Percentiles rank a stretch among this genome's conserved stretches.
These are phyloP conservation scores for Saccharomyces hybrid DNA, from an alignment of 1,139 yeast genomes.

Conservation along the genomic window DNA sequence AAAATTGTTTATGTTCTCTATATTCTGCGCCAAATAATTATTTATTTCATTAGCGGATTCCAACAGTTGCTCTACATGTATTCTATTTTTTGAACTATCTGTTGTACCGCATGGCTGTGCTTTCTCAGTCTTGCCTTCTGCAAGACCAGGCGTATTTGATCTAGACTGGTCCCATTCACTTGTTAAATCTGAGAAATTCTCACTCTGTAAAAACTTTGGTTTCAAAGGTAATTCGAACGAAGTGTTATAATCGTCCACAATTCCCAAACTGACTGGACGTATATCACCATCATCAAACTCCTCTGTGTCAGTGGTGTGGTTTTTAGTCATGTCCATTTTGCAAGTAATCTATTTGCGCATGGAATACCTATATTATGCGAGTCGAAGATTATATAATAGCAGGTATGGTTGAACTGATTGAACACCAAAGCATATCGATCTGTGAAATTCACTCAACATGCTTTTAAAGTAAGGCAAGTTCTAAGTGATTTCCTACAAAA, in stretches of 20 bases:
- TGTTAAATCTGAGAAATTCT: constrained; percentile 17
- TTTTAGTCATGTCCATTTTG: neutral
- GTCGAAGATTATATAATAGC: neutral
- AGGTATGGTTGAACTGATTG: neutral
- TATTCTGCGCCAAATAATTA: constrained; percentile 22
- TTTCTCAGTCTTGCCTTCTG: neutral
- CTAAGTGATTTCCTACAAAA: neutral
- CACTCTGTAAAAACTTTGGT: constrained; percentile 10
- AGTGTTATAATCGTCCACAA: constrained; percentile 8
- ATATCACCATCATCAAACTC: neutral
- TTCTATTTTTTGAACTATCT: constrained; percentile 9
- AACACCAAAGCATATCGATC: neutral
- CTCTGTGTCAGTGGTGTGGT: neutral
- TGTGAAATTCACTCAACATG: neutral
- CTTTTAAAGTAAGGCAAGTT: neutral
- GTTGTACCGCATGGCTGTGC: neutral
- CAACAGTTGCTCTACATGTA: constrained; percentile 25
- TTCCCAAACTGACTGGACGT: neutral
- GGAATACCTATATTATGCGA: neutral
- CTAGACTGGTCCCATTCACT: constrained; percentile 8
- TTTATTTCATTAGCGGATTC: constrained; percentile 27
- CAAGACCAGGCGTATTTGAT: constrained; percentile 6
- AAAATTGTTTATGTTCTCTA: constrained; percentile 22
- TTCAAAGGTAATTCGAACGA: constrained; percentile 21
- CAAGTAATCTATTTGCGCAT: neutral